Evolutionary conservation across 768 basidiomycete genomes (phyloP), one percentile per base, ranked within the genome.

Genomic region (Russula vinacea): DNA sequence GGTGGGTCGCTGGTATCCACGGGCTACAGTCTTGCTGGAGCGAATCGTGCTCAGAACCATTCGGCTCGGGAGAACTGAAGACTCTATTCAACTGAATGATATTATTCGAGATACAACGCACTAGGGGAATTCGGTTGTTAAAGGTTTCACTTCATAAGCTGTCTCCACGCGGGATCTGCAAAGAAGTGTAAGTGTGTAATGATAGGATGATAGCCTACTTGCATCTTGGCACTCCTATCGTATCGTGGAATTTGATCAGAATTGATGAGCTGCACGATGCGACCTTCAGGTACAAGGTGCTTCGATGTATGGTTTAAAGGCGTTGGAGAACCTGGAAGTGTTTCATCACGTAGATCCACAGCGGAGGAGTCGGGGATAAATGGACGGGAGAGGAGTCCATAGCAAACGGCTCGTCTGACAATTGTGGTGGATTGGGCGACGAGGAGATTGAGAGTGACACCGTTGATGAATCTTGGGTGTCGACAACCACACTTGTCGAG

Each of bases 1-100:
- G 85, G 67, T 88, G 87, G 2, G 76, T 72, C 40, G 75, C 73
- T 0, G 78, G 70, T 5, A 45, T 71, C 87, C 87, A 88, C 7
- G 64, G 59, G 13, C 6, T 29, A 29, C 29, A 5, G 29, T 29
- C 29, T 5, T 29, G 29, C 29, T 29, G 29, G 5, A 29, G 29
- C 29, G 29, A 29, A 29, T 29, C 5, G 5, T 29, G 29, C 29
- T 29, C 29, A 29, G 29, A 29, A 29, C 29, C 29, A 29, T 29
- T 29, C 29, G 29, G 29, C 51, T 61, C 26, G 60, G n/a, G n/a
- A n/a, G n/a, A n/a, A n/a, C n/a, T n/a, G n/a, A n/a, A n/a, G n/a
- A n/a, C n/a, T n/a, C 4, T 8, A n/a, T n/a, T n/a, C n/a, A 14
- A 32, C 19, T 19, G 9, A 13, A 24, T 1, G 5, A 44, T 49